Conservation (phyloP, 73 alveolate genomes). For the Tetrahymena elliotti region DNA sequence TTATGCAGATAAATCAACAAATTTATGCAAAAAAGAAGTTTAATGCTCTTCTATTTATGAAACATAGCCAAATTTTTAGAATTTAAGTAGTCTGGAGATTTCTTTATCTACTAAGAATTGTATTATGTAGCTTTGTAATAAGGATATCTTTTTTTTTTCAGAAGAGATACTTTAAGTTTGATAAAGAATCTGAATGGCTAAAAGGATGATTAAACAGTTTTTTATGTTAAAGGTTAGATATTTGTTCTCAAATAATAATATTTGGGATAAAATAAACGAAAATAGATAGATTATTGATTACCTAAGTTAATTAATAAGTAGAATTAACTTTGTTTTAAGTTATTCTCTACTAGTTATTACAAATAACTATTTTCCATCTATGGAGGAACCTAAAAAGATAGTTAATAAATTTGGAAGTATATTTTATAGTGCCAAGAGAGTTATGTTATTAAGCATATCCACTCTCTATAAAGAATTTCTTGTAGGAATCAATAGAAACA, state of each 20-base stretch:
- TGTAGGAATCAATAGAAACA: neutral
- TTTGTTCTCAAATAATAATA: neutral
- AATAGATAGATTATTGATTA: neutral
- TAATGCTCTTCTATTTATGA: neutral
- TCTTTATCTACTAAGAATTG: too few species aligned
- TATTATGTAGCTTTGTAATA: neutral
- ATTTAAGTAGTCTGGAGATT: neutral
- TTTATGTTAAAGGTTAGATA: neutral
- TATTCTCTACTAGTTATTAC: neutral
- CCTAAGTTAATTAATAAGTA: neutral
- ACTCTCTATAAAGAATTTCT: neutral
- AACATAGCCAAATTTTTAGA: neutral
- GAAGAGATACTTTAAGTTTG: too few species aligned
- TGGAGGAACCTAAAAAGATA: neutral
- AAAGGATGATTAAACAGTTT: neutral
- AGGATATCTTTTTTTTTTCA: neutral
- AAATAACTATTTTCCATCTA: neutral
- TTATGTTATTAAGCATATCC: neutral
- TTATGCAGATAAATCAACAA: neutral
- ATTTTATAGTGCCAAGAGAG: neutral
- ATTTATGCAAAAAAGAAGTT: neutral
- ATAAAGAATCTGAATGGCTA: neutral
- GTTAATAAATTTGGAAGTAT: neutral
- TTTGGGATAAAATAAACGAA: neutral
- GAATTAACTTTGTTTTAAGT: neutral